Base-by-base conservation (phyloP, 176 grass and related monocot species). In the Metroxylon sagu region DNA sequence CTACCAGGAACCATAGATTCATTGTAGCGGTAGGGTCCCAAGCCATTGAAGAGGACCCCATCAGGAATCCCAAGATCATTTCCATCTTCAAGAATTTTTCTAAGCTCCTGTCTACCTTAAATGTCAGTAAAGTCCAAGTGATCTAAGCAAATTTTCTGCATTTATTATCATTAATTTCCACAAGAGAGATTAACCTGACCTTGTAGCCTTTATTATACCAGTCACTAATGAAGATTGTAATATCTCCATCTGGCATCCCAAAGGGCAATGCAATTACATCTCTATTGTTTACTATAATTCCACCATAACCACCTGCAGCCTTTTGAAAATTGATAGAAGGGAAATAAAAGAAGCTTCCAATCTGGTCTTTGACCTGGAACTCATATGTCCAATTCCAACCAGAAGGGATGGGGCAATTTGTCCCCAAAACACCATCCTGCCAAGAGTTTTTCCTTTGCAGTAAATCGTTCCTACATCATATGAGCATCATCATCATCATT, bases 381-480 rank as follows among this genome's bases (percentile, higher is more conserved):
- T 53, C 30, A 56, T 97, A 97, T 16, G 84, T 97, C 92, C 84
- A 97, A 67, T 97, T 97, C 92, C 84, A 97, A 8, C 84, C 84
- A 14, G 81, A 1, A 1, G 92, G 92, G 48, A 97, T 73, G 39
- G 87, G 78, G 75, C 87, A 97, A 69, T 88, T 97, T 66, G 84
- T 97, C 57, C 81, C 87, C 28, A 69, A 56, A 29, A 97, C 87
- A 76, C 87, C 92, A 72, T 97, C 92, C 79, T 87, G 83, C 92
- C 87, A 97, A 48, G 84, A 71, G 49, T 57, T 78, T 75, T 65
- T 80, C 66, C 87, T 89, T 35, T 97, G 75, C 66, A 88, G 92
- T 68, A 91, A 56, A 59, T 87, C 92, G 70, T 88, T 80, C 87
- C 80, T 83, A 43, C 56, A 64, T 60, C 14, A 69, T 14, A 65